Percentiles rank a stretch among this genome's conserved stretches.
Conservation (phyloP, 176 grass and related monocot genomes). For the Lolium perenne region DNA sequence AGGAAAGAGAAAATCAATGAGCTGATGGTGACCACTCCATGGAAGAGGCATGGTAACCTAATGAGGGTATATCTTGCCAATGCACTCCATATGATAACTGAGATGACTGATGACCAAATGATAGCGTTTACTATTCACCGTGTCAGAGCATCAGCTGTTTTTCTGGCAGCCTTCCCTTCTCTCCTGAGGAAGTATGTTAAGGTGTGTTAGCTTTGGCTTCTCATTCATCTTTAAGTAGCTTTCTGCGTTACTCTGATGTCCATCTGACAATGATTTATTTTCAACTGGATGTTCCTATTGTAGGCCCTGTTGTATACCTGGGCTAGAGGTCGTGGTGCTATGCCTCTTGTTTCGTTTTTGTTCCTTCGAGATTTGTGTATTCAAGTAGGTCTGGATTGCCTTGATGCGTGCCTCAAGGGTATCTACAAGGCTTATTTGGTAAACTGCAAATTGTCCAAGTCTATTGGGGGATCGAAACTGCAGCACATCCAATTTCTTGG, state of each 20-base stretch:
- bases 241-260: constrained; percentile 33
- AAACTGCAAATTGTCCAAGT: constrained; percentile 96
- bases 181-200: constrained; percentile 97
- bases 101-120: constrained; percentile 98
- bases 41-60: constrained; percentile 80
- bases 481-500: constrained; percentile 89
- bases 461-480: constrained; percentile 73
- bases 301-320: constrained; percentile 88
- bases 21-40: constrained; percentile 61
- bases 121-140: constrained; percentile 87
- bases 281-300: constrained; percentile 31
- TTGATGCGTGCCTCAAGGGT: constrained; percentile 84
- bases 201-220: constrained; percentile 47
- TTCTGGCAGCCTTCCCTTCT: constrained; percentile 80
- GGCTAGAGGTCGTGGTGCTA: constrained; percentile 78
- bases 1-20: constrained; percentile 82
- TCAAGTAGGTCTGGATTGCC: constrained; percentile 83
- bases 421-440: constrained; percentile 99
- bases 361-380: constrained; percentile 94
- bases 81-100: constrained; percentile 88
- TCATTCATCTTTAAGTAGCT: constrained; percentile 17
- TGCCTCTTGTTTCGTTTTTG: constrained; percentile 83
- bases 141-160: constrained; percentile 84
- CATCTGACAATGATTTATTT: constrained; percentile 31
- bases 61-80: constrained; percentile 91